A percentile compares a stretch with the other conserved stretches of the same genome.
These are phyloP conservation scores for Psilocybe sp. DNA, from an alignment of 768 basidiomycete species.

Conservation along the genomic window DNA sequence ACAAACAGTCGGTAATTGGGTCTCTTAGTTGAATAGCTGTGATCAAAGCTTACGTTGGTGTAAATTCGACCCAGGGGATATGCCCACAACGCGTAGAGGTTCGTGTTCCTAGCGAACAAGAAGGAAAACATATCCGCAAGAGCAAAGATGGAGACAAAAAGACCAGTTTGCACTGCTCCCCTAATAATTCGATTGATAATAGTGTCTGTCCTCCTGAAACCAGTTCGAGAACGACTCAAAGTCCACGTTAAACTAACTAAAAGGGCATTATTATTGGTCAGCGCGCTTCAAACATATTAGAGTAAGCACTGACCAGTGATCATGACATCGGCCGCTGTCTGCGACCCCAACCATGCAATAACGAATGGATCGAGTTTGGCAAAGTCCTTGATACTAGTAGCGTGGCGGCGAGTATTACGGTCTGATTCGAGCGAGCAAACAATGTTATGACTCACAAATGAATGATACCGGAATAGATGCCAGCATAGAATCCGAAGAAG, in stretches of 20 bases:
- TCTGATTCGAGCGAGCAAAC: too few species aligned
- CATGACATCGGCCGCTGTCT: slow-evolving; percentile 40
- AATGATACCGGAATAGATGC: slow-evolving; percentile 41
- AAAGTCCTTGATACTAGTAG: slow-evolving; percentile 25
- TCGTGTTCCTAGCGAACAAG: slow-evolving; percentile 31
- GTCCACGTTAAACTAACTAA: slow-evolving; percentile 23
- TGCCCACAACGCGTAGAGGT: slow-evolving; percentile 33
- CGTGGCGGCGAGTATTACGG: not conserved
- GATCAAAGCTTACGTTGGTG: slow-evolving; percentile 37
- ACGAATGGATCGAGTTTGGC: slow-evolving; percentile 39
- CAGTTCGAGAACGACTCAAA: slow-evolving; percentile 42
- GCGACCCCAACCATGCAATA: slow-evolving; percentile 45
- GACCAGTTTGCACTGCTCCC: slow-evolving; percentile 52
- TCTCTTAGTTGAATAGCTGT: too few species aligned
- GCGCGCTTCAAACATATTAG: not conserved
- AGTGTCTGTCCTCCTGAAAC: slow-evolving; percentile 49
- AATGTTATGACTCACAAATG: slow-evolving; percentile 35
- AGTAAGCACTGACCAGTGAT: slow-evolving; percentile 37
- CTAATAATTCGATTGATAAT: slow-evolving; percentile 53
- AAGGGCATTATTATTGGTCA: not conserved
- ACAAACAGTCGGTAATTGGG: too few species aligned
- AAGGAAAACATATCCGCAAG: slow-evolving; percentile 46
- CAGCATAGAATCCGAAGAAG: slow-evolving; percentile 40
- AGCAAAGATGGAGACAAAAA: slow-evolving; percentile 51
- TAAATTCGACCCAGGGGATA: slow-evolving; percentile 39